phyloP scores from a whole-genome alignment of 495 filamentous ascomycete genomes.

The Pyrenula massariospora region DNA sequence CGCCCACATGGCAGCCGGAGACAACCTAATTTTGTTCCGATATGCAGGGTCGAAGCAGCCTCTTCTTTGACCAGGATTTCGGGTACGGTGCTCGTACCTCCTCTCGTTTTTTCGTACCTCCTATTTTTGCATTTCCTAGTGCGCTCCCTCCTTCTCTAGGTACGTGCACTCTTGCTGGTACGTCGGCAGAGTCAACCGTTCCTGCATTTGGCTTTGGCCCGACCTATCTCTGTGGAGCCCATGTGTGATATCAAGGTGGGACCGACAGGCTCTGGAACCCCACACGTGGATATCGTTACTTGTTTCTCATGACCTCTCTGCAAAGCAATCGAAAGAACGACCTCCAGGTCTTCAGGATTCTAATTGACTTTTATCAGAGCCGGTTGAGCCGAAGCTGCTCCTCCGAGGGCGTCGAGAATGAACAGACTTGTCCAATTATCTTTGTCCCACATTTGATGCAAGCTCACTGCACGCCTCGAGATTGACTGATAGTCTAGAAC shows the following conservation, averaged over 20 bases:
- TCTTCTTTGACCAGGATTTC: not conserved
- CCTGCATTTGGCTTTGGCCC: not conserved
- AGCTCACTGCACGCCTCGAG: too few relatives aligned
- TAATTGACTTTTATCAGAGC: too few relatives aligned
- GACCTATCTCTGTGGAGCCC: not conserved
- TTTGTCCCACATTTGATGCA: too few relatives aligned
- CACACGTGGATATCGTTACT: not conserved
- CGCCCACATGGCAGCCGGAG: too few relatives aligned
- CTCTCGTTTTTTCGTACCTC: not conserved
- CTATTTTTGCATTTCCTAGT: not conserved
- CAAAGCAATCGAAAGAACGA: too few relatives aligned
- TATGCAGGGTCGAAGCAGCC: not conserved
- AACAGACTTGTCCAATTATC: too few relatives aligned
- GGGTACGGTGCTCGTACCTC: not conserved
- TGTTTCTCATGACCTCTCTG: too few relatives aligned
- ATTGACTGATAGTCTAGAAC: too few relatives aligned
- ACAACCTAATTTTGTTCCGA: not conserved
- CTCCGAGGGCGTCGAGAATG: too few relatives aligned
- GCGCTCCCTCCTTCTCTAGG: not conserved
- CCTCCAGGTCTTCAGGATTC: too few relatives aligned
- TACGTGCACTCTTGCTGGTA: not conserved
- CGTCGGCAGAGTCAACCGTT: not conserved
- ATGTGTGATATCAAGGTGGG: not conserved
- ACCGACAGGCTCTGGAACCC: not conserved
- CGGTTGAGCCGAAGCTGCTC: too few relatives aligned